Evolutionary conservation across 192 early-diverging fungal genomes (phyloP).

Genomic region (Coemansia sp.): DNA sequence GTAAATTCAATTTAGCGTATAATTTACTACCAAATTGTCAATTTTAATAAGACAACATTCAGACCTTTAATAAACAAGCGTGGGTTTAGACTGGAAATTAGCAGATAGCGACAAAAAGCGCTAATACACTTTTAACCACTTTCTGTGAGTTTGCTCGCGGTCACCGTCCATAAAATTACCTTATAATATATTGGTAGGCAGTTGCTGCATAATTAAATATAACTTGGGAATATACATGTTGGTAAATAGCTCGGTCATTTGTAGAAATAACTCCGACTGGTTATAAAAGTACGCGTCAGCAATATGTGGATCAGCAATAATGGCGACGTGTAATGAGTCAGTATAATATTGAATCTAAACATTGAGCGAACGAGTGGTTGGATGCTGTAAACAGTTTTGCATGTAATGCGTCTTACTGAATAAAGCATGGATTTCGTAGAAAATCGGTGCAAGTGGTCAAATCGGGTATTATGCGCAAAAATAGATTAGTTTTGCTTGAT

Average conservation of each 20-base stretch:
- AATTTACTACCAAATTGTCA: slow-evolving; percentile 56
- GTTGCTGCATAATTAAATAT: slow-evolving; percentile 63
- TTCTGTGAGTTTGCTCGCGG: slow-evolving; percentile 58
- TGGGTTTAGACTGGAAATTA: slow-evolving; percentile 22
- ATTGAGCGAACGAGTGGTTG: background rate
- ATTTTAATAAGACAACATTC: slow-evolving; percentile 94
- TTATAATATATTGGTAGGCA: slow-evolving; percentile 65
- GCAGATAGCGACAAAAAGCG: slow-evolving; percentile 62
- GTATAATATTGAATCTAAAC: background rate
- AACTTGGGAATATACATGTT: slow-evolving; percentile 84
- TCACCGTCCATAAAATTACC: slow-evolving; percentile 88
- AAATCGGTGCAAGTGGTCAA: too few species aligned
- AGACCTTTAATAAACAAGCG: slow-evolving; percentile 61
- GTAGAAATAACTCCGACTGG: slow-evolving; percentile 62
- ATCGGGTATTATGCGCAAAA: too few species aligned
- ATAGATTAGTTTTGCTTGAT: too few species aligned
- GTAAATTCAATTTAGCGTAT: slow-evolving; percentile 52
- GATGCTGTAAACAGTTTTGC: background rate
- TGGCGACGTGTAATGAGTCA: slow-evolving; percentile 48
- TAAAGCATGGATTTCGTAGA: too few species aligned
- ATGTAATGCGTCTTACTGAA: too few species aligned
- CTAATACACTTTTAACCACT: slow-evolving; percentile 57
- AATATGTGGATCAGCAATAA: slow-evolving; percentile 91
- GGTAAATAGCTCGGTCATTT: slow-evolving; percentile 72
- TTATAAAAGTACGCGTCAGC: slow-evolving; percentile 87